phyloP scores from a whole-genome alignment of 1,284 basidiomycete species.

The Cutaneotrichosporon dermatis region DNA sequence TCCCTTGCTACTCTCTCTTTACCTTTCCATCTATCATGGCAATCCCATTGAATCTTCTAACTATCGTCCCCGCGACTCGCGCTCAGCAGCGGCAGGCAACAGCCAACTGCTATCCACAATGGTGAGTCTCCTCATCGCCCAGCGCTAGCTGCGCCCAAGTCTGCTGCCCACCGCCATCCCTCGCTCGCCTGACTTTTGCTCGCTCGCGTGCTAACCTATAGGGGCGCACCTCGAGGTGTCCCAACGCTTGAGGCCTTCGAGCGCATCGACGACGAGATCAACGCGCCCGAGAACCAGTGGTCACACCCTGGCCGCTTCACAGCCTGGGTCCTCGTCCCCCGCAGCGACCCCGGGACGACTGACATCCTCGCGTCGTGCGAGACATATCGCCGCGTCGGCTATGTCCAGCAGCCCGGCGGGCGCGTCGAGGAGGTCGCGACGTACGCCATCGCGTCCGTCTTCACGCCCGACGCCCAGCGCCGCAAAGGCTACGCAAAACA shows the following conservation, averaged over 20 bases:
- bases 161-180: background rate
- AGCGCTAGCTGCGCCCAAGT: too few species aligned
- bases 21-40: too few species aligned
- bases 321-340: constrained; percentile 14
- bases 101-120: constrained; percentile 6
- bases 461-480: constrained; percentile 28
- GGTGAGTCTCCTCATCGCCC: too few species aligned
- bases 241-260: background rate
- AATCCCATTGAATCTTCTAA: background rate
- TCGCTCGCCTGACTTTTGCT: background rate
- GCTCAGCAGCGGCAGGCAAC: background rate
- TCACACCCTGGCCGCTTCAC: constrained; percentile 1
- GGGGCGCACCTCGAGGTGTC: constrained; percentile 1
- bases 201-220: too few species aligned
- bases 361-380: constrained; percentile 5
- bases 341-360: constrained; percentile 1
- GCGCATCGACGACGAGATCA: constrained; percentile 1
- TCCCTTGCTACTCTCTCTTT: too few species aligned
- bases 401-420: background rate
- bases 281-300: constrained; percentile 6
- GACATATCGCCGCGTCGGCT: constrained; percentile 5
- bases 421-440: background rate
- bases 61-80: background rate
- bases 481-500: constrained; percentile 35
- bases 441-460: constrained; percentile 37